Base-by-base conservation (phyloP, 352 stramenopile species). In the Phytophthora brassicae region DNA sequence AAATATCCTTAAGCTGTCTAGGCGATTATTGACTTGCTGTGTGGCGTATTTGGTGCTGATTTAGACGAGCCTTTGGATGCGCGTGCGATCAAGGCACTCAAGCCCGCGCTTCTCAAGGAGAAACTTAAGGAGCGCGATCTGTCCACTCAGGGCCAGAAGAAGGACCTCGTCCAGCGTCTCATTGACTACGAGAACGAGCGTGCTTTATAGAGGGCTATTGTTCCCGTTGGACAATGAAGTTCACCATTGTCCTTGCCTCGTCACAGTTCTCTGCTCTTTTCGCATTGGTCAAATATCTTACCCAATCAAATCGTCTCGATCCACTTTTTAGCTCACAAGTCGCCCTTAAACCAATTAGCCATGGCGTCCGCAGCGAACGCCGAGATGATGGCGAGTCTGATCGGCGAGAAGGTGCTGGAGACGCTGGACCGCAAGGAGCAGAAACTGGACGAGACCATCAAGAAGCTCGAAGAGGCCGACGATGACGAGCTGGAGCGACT, bases 401-500 rank as follows among this genome's bases (percentile, higher is more conserved):
- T 97, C 49, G 86, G 86, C 38, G 85, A 95, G 68, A 93, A 89
- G 51, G 73, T 97, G 64, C 75, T 97, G 26, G 74, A 92, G 75
- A 88, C 87, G 47, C 87, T 97, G 45, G 84, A 96, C 52, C 76
- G 90, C 46, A 77, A 95, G 56, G 88, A 97, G 43, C 70, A 86
- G 66, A 70, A 89, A 52, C 72, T 97, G 26, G 89, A 97, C 64
- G 68, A 87, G 53, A 83, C 89, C 50, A 90, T 97, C 69, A 80
- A 85, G 66, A 76, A 82, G 43, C 79, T 97, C 16, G 86, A 97
- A 48, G 64, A 79, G 53, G 86, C 92, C 16, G 86, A 95, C 55
- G 90, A 97, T 50, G 86, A 95, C 58, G 89, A 97, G 47, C 71
- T 97, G 49, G 90, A 97, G 64, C 79, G 85, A 2, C 54, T 97